Evolutionary conservation across 2,329 filamentous ascomycete genomes (phyloP).

Genomic region (Curvularia lunata): DNA sequence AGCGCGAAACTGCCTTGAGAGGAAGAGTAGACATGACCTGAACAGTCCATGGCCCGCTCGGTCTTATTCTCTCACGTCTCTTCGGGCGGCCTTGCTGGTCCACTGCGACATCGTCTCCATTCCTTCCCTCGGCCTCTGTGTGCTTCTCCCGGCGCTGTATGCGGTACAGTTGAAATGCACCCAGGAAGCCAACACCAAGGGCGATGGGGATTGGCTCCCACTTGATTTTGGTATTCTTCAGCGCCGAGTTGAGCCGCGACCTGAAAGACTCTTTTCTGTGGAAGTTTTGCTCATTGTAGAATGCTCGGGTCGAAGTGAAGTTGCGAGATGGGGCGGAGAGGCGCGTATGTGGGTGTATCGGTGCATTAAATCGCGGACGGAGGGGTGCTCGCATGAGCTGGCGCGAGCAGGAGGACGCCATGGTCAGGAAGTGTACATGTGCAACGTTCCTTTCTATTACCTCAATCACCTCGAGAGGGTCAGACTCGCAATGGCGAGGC

Average conservation of each 20-base stretch:
- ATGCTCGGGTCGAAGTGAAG: conserved; percentile 51
- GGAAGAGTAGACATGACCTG: conserved; percentile 93
- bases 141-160: conserved; percentile 62
- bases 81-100: conserved; percentile 54
- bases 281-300: conserved; percentile 51
- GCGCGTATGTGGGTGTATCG: conserved; percentile 25
- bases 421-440: conserved; percentile 30
- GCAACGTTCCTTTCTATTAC: neutral
- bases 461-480: neutral
- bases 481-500: conserved; percentile 5
- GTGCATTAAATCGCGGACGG: conserved; percentile 21
- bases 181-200: conserved; percentile 83
- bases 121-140: conserved; percentile 48
- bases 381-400: conserved; percentile 33
- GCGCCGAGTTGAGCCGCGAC: conserved; percentile 63
- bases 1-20: conserved; percentile 83
- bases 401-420: conserved; percentile 37
- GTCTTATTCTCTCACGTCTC: conserved; percentile 69
- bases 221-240: conserved; percentile 71
- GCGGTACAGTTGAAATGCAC: conserved; percentile 83
- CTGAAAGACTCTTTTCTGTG: conserved; percentile 61
- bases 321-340: conserved; percentile 31
- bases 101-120: conserved; percentile 55
- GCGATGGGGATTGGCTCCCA: conserved; percentile 93
- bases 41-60: conserved; percentile 90